Evolutionary conservation across 2,329 filamentous ascomycete species (phyloP).

Genomic region (Fusarium sp.): DNA sequence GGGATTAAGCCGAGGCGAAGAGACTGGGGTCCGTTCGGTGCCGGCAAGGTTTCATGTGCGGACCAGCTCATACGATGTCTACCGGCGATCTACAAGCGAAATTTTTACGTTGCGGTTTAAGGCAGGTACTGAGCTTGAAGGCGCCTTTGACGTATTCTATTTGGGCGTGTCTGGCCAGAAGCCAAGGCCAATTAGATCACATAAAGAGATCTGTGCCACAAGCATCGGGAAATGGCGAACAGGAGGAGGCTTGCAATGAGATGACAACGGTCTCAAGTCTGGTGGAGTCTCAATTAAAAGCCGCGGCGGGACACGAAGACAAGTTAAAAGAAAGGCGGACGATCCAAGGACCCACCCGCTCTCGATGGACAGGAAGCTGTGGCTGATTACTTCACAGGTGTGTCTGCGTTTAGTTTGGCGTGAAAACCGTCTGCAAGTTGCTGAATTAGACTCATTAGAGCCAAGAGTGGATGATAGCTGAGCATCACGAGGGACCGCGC

Average conservation of each 20-base stretch:
- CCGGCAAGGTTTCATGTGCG: slow-evolving; percentile 42
- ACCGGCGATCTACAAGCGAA: slow-evolving; percentile 31
- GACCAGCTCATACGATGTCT: slow-evolving; percentile 34
- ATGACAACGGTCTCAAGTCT: slow-evolving; percentile 23
- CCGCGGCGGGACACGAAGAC: slow-evolving; percentile 25
- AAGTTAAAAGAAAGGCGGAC: slow-evolving; percentile 29
- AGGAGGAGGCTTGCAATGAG: slow-evolving; percentile 26
- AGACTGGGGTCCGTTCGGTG: slow-evolving; percentile 24
- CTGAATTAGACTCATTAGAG: slow-evolving; percentile 11
- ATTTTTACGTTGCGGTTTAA: slow-evolving; percentile 34
- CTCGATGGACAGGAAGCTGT: slow-evolving; percentile 22
- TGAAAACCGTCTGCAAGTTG: slow-evolving; percentile 21
- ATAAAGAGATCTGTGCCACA: slow-evolving; percentile 14
- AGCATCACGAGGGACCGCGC: slow-evolving; percentile 40
- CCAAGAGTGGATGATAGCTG: slow-evolving; percentile 31
- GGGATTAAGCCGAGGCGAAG: slow-evolving; percentile 43
- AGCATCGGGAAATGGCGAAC: slow-evolving; percentile 9
- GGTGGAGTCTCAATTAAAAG: slow-evolving; percentile 24
- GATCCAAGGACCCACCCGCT: slow-evolving; percentile 26
- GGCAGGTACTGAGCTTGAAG: slow-evolving; percentile 36
- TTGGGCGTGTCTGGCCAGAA: not conserved
- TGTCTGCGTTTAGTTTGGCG: slow-evolving; percentile 1
- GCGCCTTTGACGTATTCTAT: slow-evolving; percentile 9
- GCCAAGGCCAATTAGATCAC: slow-evolving; percentile 17
- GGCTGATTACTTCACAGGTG: slow-evolving; percentile 40